Base-by-base conservation (phyloP, 2,329 filamentous ascomycete genomes). In the Graphiopsis chlorocephala region DNA sequence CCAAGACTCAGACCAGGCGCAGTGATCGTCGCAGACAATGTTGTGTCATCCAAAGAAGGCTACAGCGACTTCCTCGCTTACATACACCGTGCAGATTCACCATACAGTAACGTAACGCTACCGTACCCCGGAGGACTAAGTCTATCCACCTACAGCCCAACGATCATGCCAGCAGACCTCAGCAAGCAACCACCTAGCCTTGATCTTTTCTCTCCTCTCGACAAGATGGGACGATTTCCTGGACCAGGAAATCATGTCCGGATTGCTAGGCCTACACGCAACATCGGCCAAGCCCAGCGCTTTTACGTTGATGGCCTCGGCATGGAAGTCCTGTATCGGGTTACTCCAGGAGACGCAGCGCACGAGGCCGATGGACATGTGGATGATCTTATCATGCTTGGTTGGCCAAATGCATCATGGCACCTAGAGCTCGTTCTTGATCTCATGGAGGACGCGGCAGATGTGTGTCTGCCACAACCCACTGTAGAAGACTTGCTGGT, bases 11-110 rank as follows among this genome's bases (percentile, higher is more conserved):
- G 75, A 59, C 69, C 72, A 2, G 84, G 85, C 0, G 81, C 83
- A 0, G 73, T 84, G 10, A 74, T 86, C 1, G 72, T 86, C 0
- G 73, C 75, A 0, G 84, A 87, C 67, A 86, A 87, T 64, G 79
- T 77, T 0, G 73, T 79, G 14, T 74, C 73, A 1, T 72, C 77
- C 0, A 76, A 72, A 0, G 66, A 72, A 2, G 73, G 78, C 1
- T 86, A 86, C 65, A 71, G 73, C 38, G 83, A 87, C 1, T 70
- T 86, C 1, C 66, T 83, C 20, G 76, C 64, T 0, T 83, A 82
- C 66, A 64, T 87, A n/a, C 66, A 78, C 8, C 75, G 78, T 10
- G 76, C 81, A 0, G 70, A 72, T 3, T 85, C 80, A 68, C 80
- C 81, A 0, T 88, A 86, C 68, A 79, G 75, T 61, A 82, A 75